Evolutionary conservation across 208 protist genomes (phyloP).

Genomic region (Trichomonas vaginalis): DNA sequence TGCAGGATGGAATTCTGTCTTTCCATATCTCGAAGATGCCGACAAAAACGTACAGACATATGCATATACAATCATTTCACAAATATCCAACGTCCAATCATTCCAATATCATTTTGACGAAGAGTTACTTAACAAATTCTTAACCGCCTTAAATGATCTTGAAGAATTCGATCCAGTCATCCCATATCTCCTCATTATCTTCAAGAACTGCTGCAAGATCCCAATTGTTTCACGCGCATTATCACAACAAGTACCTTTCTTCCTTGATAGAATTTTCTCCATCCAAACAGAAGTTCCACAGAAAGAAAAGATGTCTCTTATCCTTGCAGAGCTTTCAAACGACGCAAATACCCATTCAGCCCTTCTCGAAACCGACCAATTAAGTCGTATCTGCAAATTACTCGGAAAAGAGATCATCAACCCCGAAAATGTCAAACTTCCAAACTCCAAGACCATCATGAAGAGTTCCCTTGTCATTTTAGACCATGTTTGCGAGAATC

Average conservation of each 20-base stretch:
- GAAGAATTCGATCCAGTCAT: conserved; percentile 7
- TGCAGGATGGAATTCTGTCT: neutral
- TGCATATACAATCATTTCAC: neutral
- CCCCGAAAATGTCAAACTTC: neutral
- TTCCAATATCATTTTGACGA: conserved; percentile 17
- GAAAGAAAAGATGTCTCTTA: neutral
- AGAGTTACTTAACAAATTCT: neutral
- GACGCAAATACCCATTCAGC: neutral
- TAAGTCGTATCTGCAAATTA: neutral
- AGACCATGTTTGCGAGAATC: neutral
- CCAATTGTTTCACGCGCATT: neutral
- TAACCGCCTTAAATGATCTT: neutral
- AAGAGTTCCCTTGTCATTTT: neutral
- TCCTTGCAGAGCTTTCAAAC: neutral
- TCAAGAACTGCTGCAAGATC: neutral
- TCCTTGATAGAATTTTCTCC: neutral
- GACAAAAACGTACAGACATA: neutral
- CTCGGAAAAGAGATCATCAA: neutral
- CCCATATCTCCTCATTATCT: neutral
- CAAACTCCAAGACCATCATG: neutral
- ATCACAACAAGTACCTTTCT: neutral
- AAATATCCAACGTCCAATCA: neutral
- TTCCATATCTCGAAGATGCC: neutral
- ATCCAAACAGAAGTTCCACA: neutral
- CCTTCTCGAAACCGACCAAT: neutral